These are phyloP conservation scores for Diaporthe australafricana DNA, from an alignment of 2,329 filamentous ascomycete species.

Conservation along the genomic window DNA sequence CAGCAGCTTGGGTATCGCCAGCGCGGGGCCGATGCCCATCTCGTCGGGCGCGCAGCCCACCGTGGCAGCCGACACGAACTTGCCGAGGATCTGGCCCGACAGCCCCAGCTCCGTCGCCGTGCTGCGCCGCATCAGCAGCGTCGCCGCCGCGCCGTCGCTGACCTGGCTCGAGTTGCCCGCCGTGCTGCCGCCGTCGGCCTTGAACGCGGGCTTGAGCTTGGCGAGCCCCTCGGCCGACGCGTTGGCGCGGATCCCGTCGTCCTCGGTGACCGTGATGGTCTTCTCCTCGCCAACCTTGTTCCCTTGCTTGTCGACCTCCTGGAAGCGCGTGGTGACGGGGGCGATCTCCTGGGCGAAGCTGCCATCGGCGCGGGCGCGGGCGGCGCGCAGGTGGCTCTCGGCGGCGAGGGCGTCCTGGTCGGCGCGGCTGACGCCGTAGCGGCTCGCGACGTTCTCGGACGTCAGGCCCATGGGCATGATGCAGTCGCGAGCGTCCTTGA, in stretches of 20 bases:
- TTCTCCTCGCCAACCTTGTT: slow-evolving; percentile 66
- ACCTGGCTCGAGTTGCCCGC: slow-evolving; percentile 91
- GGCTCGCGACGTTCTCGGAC: slow-evolving; percentile 84
- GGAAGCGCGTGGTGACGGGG: slow-evolving; percentile 78
- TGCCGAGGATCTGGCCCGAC: slow-evolving; percentile 77
- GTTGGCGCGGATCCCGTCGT: slow-evolving; percentile 84
- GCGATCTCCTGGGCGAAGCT: slow-evolving; percentile 84
- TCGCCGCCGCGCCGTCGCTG: slow-evolving; percentile 87
- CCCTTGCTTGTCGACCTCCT: slow-evolving; percentile 72
- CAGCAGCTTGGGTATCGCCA: slow-evolving; percentile 89
- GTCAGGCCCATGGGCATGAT: slow-evolving; percentile 96
- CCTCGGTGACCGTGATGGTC: slow-evolving; percentile 75
- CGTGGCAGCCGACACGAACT: slow-evolving; percentile 82
- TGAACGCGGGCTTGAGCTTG: slow-evolving; percentile 88
- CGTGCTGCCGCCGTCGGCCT: slow-evolving; percentile 78
- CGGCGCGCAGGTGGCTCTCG: slow-evolving; percentile 78
- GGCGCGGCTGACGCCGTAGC: slow-evolving; percentile 78
- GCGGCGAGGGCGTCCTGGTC: slow-evolving; percentile 90
- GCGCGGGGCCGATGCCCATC: slow-evolving; percentile 91
- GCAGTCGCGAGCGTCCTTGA: slow-evolving; percentile 82
- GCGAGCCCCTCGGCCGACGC: slow-evolving; percentile 78
- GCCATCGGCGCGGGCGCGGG: slow-evolving; percentile 75
- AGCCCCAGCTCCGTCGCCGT: slow-evolving; percentile 82
- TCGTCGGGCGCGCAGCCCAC: slow-evolving; percentile 88
- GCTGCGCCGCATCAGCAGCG: slow-evolving; percentile 85